phyloP scores from a whole-genome alignment of 768 basidiomycete genomes.

The Clathrus columnatus region DNA sequence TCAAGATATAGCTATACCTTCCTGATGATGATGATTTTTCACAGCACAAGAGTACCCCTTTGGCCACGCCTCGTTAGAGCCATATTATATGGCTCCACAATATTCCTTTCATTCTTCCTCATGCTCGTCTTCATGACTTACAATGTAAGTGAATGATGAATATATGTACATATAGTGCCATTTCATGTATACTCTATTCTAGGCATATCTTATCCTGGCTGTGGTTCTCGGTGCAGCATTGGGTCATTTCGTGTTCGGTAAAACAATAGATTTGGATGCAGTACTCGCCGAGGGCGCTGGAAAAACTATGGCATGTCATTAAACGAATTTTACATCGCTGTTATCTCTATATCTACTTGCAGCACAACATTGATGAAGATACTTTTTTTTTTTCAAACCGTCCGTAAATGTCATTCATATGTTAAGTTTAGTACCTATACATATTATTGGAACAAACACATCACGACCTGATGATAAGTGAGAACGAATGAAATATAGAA shows the following conservation, averaged over 20 bases:
- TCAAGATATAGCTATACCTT: not conserved
- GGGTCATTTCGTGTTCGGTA: conserved; percentile 74
- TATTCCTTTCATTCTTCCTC: conserved; percentile 79
- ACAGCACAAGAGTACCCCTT: conserved; percentile 12
- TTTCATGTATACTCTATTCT: not conserved
- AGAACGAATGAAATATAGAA: not conserved
- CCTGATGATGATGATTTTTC: not conserved
- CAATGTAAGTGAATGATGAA: conserved; percentile 49
- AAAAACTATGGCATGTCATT: conserved; percentile 80
- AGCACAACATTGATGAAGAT: not conserved
- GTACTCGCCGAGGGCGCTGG: conserved; percentile 37
- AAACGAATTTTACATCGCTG: conserved; percentile 1
- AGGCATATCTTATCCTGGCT: conserved; percentile 83
- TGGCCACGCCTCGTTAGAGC: conserved; percentile 38
- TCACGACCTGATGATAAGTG: conserved; percentile 10
- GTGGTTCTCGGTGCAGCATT: conserved; percentile 75
- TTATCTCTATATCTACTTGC: not conserved
- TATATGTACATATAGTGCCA: not conserved
- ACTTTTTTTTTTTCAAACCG: not conserved
- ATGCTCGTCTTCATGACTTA: conserved; percentile 98
- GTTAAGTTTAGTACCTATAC: conserved; percentile 1
- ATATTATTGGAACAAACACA: not conserved
- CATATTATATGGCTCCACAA: conserved; percentile 59
- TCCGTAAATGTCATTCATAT: not conserved
- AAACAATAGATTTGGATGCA: conserved; percentile 53